Base-by-base conservation (phyloP, 148 eudicot genomes). In the Polygonum aviculare region DNA sequence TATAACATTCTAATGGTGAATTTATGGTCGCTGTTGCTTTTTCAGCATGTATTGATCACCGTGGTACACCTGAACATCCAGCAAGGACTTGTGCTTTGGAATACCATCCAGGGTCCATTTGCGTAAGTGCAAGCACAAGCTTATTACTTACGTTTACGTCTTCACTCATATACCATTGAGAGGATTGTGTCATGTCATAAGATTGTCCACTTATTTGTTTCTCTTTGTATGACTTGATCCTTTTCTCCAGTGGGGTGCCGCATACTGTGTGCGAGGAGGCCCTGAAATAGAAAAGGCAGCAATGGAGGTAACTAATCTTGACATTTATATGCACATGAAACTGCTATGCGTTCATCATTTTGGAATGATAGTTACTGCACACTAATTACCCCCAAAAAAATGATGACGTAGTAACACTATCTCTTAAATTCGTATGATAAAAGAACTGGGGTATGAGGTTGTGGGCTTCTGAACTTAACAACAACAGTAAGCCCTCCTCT, bases 21-120 rank as follows among this genome's bases (percentile, higher is more conserved):
- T 67, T 67, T 67, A 40, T n/a, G 2, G 69, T 71, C 14, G 12
- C 12, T 70, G 12, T 83, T 78, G 77, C 39, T 72, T 81, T 72
- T 15, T 75, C 90, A 94, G 98, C 98, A 19, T 94, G 98, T 88
- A 87, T 94, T 77, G 98, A 94, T 81, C 98, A 94, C 39, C 84
- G 97, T 83, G 98, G 98, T 63, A 94, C 98, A 10, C 94, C 92
- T 19, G 93, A 94, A 78, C 84, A 83, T 80, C 98, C 98, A 52
- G 98, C 98, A 52, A 90, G 98, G 85, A 94, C 98, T 76, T 94
- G 98, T 80, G 86, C 97, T n/a, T 83, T 94, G 89, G 97, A 94
- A 81, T 79, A 81, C 44, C 55, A 48, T 63, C 92, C 88, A 82
- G 98, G 98, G 82, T 76, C 91, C 59, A 44, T 92, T 72, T 94